Evolutionary conservation across 139 green algal species (phyloP), one percentile per base, ranked within the genome.

Genomic region (Chlorella sorokiniana): DNA sequence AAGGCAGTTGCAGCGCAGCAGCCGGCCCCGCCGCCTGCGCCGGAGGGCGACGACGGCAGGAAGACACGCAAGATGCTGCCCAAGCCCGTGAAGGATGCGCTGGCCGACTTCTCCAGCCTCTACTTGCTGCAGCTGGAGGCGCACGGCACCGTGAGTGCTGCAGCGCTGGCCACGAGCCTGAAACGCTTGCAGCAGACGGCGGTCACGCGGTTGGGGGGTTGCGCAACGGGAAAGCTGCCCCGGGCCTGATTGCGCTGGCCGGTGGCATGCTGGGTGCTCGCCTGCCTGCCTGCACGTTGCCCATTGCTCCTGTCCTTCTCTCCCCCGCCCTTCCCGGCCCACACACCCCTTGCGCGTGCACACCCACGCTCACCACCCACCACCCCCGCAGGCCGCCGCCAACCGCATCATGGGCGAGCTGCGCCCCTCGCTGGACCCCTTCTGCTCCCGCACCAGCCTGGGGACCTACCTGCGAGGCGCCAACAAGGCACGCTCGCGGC

Each of bases 401-500:
- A 68, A 42, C n/a, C 37, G 22, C 63, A 79, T 88, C 11, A 29
- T 81, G 16, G 31, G 44, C 35, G 31, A 35, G 44, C 82, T 89
- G 23, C 62, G 81, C 33, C 41, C 31, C 9, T 83, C 86, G 59
- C 62, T 89, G 69, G 69, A 85, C 22, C 85, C 84, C 23, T 89
- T 76, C 42, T 61, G 78, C n/a, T 80, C 62, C 9, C 73, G 83
- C 33, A 20, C 59, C 42, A 89, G 83, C 76, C 48, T 89, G n/a
- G 16, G 14, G 18, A 35, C 33, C 37, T 37, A 63, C 71, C 61
- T 86, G 31, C 38, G 62, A 29, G 48, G 42, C 59, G 69, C 48
- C 2, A 79, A 48, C 75, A 81, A 71, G 59, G 75, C 59, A 41
- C 11, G 75, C 8, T 1, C 42, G 20, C 20, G 25, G n/a, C 23